phyloP scores from a whole-genome alignment of 2,329 filamentous ascomycete species.

The Scorias spongiosa region DNA sequence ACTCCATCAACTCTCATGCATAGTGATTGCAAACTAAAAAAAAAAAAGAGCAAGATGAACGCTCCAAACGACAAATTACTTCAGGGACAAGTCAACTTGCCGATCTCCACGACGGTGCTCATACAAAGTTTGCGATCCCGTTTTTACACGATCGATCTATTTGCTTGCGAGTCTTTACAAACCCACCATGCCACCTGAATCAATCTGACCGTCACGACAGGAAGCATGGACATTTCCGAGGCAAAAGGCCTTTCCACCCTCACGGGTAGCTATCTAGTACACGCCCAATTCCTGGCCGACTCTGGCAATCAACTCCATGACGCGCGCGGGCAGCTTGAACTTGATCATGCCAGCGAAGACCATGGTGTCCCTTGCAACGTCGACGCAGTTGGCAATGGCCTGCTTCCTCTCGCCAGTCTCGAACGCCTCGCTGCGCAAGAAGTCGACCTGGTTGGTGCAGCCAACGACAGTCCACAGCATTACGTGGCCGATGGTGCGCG shows the following conservation, averaged over 20 bases:
- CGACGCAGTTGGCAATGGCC: conserved; percentile 57
- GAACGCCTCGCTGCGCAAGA: conserved; percentile 55
- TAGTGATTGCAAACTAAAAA: too few relatives aligned
- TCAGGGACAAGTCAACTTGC: too few relatives aligned
- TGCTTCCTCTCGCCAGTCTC: conserved; percentile 36
- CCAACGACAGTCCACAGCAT: conserved; percentile 87
- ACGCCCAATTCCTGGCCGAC: conserved; percentile 51
- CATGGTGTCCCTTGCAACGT: conserved; percentile 78
- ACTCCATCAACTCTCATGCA: too few relatives aligned
- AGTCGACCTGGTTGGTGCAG: conserved; percentile 63
- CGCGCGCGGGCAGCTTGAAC: conserved; percentile 72
- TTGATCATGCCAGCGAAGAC: conserved; percentile 86
- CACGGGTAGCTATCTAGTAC: conserved; percentile 8
- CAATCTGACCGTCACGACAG: not conserved
- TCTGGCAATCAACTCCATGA: conserved; percentile 77
- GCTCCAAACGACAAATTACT: too few relatives aligned
- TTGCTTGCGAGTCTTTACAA: not conserved
- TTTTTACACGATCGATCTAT: too few relatives aligned
- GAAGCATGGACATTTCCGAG: not conserved
- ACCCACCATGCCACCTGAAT: not conserved
- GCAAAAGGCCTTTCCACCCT: too few relatives aligned
- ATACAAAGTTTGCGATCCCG: too few relatives aligned
- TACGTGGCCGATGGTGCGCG: conserved; percentile 77
- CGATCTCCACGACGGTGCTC: too few relatives aligned
- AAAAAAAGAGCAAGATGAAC: too few relatives aligned